Percentiles rank a stretch among this genome's conserved stretches.
phyloP scores from a whole-genome alignment of 441 rosid species.

The Hypseocharis bilobata region DNA sequence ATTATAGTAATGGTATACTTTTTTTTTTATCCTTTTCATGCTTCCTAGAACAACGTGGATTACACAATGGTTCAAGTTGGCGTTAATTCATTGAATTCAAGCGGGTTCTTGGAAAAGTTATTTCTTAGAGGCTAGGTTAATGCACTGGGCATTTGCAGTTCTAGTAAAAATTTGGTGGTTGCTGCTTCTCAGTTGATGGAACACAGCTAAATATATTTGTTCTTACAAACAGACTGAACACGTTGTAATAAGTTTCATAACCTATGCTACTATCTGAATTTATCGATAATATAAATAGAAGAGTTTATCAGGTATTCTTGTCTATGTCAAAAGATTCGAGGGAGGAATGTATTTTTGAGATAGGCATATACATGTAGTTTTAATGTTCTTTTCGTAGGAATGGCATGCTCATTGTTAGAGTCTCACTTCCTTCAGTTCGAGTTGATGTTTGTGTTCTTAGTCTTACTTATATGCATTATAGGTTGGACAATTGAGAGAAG shows the following conservation, averaged over 20 bases:
- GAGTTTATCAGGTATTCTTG: neutral
- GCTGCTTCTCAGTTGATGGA: neutral
- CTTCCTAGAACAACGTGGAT: neutral
- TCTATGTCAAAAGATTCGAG: neutral
- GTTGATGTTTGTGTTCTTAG: neutral
- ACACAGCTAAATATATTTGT: neutral
- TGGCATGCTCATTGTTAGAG: neutral
- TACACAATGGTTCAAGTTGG: neutral
- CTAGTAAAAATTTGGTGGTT: neutral
- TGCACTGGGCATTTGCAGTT: neutral
- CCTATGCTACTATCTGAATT: neutral
- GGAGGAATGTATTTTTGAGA: neutral
- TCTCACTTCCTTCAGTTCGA: neutral
- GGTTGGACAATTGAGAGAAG: constrained; percentile 70
- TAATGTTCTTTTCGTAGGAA: neutral
- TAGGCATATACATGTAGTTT: neutral
- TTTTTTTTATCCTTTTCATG: neutral
- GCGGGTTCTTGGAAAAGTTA: neutral
- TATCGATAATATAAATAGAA: neutral
- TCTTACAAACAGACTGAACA: neutral
- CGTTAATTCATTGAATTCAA: neutral
- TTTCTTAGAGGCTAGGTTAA: neutral
- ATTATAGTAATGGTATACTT: neutral
- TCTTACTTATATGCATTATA: constrained; percentile 15
- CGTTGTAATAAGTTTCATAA: neutral